phyloP scores from a whole-genome alignment of 495 filamentous ascomycete genomes.

The Neurospora sp. region DNA sequence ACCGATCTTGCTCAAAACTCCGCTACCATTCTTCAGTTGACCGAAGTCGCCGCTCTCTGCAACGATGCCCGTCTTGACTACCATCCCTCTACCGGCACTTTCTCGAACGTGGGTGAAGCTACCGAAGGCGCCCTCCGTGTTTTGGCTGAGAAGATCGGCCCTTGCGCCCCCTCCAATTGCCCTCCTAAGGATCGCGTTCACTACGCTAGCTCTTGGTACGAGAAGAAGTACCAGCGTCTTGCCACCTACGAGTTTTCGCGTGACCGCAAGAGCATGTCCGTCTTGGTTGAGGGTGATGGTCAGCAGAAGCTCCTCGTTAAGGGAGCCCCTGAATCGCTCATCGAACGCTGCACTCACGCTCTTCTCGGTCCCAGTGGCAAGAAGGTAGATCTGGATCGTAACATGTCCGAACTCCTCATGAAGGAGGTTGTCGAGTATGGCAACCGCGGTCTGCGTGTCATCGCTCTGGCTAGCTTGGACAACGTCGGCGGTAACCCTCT shows the following conservation, averaged over 20 bases:
- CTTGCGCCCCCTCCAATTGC: slow-evolving; percentile 31
- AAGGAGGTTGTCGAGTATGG: slow-evolving; percentile 81
- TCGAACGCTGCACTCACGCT: slow-evolving; percentile 79
- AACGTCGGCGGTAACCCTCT: slow-evolving; percentile 60
- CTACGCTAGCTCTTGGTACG: slow-evolving; percentile 75
- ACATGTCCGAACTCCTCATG: slow-evolving; percentile 56
- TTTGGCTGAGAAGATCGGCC: slow-evolving; percentile 89
- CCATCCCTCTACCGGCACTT: slow-evolving; percentile 61
- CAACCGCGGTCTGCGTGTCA: slow-evolving; percentile 86
- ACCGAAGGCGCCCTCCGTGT: slow-evolving; percentile 91
- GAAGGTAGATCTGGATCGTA: slow-evolving; percentile 56
- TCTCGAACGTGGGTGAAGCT: slow-evolving; percentile 85
- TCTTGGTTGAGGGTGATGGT: slow-evolving; percentile 61
- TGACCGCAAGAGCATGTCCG: slow-evolving; percentile 99
- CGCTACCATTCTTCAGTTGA: slow-evolving; percentile 67
- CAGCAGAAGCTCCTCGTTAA: slow-evolving; percentile 84
- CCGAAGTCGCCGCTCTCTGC: slow-evolving; percentile 81
- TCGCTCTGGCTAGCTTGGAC: slow-evolving; percentile 78
- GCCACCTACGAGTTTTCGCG: slow-evolving; percentile 96
- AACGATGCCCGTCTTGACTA: slow-evolving; percentile 81
- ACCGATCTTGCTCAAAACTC: slow-evolving; percentile 65
- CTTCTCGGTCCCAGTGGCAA: slow-evolving; percentile 67
- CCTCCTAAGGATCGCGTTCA: slow-evolving; percentile 53
- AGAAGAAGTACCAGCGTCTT: slow-evolving; percentile 59
- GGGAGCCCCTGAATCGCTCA: slow-evolving; percentile 87